Evolutionary conservation across 2,329 filamentous ascomycete species (phyloP).

Genomic region (Gremmenia infestans): DNA sequence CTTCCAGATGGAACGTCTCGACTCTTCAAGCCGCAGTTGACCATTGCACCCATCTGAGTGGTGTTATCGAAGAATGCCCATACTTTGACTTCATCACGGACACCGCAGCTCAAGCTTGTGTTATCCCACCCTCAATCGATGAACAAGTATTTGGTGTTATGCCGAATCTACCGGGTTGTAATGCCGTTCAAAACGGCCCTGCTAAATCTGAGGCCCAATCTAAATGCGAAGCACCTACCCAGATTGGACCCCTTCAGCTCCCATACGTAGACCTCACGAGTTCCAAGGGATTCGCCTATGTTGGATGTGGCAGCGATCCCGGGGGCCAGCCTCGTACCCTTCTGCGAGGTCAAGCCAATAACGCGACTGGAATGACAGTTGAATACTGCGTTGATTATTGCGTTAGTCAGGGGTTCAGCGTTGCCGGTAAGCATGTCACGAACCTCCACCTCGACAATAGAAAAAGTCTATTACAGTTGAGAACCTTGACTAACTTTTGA

Average conservation of each 20-base stretch:
- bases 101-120: slow-evolving; percentile 47
- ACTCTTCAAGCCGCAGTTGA: slow-evolving; percentile 46
- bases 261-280: slow-evolving; percentile 40
- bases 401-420: neutral
- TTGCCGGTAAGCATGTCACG: slow-evolving; percentile 6
- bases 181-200: slow-evolving; percentile 34
- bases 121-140: slow-evolving; percentile 40
- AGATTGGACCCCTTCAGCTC: slow-evolving; percentile 42
- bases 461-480: neutral
- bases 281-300: slow-evolving; percentile 48
- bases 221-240: slow-evolving; percentile 43
- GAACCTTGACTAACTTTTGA: neutral
- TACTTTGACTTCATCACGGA: slow-evolving; percentile 47
- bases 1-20: slow-evolving; percentile 38
- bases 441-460: neutral
- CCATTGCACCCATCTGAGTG: slow-evolving; percentile 41
- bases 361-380: slow-evolving; percentile 3
- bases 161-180: slow-evolving; percentile 50
- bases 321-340: slow-evolving; percentile 40
- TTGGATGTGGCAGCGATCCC: slow-evolving; percentile 57
- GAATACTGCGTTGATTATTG: slow-evolving; percentile 9
- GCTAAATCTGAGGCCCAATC: slow-evolving; percentile 28
- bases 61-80: slow-evolving; percentile 39
- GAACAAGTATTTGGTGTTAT: slow-evolving; percentile 42
- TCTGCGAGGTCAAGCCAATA: slow-evolving; percentile 24